These are phyloP conservation scores for Rhypophila decipiens DNA, from an alignment of 495 filamentous ascomycete species.

Conservation along the genomic window DNA sequence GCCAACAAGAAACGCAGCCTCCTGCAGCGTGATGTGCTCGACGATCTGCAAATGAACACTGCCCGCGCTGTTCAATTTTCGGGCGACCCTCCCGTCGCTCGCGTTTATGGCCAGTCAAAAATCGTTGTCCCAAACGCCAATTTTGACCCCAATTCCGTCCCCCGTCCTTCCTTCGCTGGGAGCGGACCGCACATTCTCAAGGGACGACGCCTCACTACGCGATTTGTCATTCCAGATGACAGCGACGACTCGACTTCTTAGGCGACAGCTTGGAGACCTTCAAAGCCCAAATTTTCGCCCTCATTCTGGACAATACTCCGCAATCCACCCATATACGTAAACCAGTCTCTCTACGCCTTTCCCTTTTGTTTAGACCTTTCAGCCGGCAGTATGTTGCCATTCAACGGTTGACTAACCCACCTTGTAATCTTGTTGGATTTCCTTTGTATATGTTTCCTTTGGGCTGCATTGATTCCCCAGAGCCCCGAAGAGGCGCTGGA, in stretches of 20 bases:
- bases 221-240: constrained; percentile 1
- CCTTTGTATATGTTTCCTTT: too few species aligned
- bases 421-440: too few species aligned
- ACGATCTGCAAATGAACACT: constrained; percentile 26
- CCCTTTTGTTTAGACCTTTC: too few species aligned
- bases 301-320: too few species aligned
- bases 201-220: background rate
- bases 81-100: constrained; percentile 14
- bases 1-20: constrained; percentile 20
- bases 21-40: constrained; percentile 15
- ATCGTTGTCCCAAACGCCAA: constrained; percentile 12
- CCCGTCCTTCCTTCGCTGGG: constrained; percentile 3
- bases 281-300: background rate
- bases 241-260: background rate
- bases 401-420: too few species aligned
- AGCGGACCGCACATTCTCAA: background rate
- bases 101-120: constrained; percentile 16
- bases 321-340: too few species aligned
- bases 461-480: too few species aligned
- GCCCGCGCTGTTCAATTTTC: constrained; percentile 20
- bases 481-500: too few species aligned
- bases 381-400: too few species aligned
- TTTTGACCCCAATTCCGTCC: constrained; percentile 2
- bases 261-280: too few species aligned
- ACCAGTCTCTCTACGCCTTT: too few species aligned